Conservation (phyloP, 2,329 filamentous ascomycete species). For the Neocatenulostroma microsporum region DNA sequence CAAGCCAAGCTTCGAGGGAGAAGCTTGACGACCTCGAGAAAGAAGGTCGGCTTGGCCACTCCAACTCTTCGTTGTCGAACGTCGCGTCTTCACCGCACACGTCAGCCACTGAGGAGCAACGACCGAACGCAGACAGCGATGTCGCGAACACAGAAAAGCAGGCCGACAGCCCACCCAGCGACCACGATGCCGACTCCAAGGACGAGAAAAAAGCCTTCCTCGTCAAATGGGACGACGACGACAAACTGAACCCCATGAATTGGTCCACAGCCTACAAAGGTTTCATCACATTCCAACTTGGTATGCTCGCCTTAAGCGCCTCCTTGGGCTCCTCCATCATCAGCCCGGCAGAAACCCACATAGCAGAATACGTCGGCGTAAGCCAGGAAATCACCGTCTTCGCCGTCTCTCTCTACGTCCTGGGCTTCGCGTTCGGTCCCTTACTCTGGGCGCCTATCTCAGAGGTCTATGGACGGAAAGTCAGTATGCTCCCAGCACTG, state of each 20-base stretch:
- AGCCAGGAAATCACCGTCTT: slow-evolving; percentile 40
- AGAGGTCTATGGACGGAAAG: slow-evolving; percentile 40
- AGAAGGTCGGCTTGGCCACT: too few relatives aligned
- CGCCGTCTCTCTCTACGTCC: slow-evolving; percentile 41
- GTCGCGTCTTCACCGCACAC: too few relatives aligned
- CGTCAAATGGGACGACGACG: slow-evolving; percentile 27
- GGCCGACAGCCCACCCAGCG: too few relatives aligned
- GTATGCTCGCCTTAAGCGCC: slow-evolving; percentile 44
- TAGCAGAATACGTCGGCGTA: slow-evolving; percentile 38
- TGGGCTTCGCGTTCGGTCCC: slow-evolving; percentile 36
- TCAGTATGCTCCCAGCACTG: slow-evolving; percentile 39
- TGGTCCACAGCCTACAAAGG: slow-evolving; percentile 39
- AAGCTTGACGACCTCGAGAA: slow-evolving; percentile 5
- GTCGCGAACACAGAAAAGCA: too few relatives aligned
- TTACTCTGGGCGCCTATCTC: slow-evolving; percentile 33
- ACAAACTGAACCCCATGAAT: slow-evolving; percentile 42
- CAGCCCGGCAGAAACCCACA: slow-evolving; percentile 38
- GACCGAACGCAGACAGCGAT: too few relatives aligned
- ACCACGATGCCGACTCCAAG: background rate
- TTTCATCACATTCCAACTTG: slow-evolving; percentile 43
- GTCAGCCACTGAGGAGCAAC: too few relatives aligned
- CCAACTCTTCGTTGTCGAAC: too few relatives aligned
- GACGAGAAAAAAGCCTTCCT: slow-evolving; percentile 14
- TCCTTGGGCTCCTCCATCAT: slow-evolving; percentile 46
- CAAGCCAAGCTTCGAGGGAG: slow-evolving; percentile 4